A percentile compares a stretch with the other conserved stretches of the same genome.
These are phyloP conservation scores for Phallus indusiatus DNA, from an alignment of 768 basidiomycete species.

Conservation along the genomic window DNA sequence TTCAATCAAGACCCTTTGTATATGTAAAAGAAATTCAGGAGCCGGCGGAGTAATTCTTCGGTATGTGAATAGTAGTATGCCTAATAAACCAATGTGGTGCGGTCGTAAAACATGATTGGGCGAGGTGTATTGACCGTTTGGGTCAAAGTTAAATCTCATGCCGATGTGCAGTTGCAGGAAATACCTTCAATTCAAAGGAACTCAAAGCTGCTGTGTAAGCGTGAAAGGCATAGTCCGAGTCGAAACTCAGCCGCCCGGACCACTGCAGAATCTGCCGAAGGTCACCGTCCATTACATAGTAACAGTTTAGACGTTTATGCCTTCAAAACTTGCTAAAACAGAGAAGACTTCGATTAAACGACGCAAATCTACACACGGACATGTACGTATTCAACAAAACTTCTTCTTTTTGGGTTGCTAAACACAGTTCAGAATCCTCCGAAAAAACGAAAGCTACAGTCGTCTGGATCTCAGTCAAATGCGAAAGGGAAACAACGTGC, in stretches of 20 bases:
- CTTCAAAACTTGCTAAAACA: neutral
- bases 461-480: slow-evolving; percentile 23
- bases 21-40: slow-evolving; percentile 45
- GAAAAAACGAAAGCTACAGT: slow-evolving; percentile 53
- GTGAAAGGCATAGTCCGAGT: too few species aligned
- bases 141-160: slow-evolving; percentile 20
- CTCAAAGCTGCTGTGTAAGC: too few species aligned
- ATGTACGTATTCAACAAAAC: neutral
- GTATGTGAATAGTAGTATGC: slow-evolving; percentile 52
- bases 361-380: neutral
- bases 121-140: slow-evolving; percentile 38
- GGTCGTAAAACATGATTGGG: slow-evolving; percentile 62
- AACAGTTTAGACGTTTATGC: neutral
- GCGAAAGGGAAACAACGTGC: slow-evolving; percentile 44
- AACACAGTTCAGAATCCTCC: slow-evolving; percentile 27
- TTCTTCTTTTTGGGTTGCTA: neutral
- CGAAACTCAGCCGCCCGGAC: too few species aligned
- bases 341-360: neutral
- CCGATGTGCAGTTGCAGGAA: neutral
- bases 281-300: neutral
- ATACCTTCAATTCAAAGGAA: neutral
- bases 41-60: slow-evolving; percentile 50
- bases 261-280: too few species aligned
- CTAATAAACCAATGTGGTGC: slow-evolving; percentile 65
- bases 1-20: slow-evolving; percentile 56